Base-by-base conservation (phyloP, 2,329 filamentous ascomycete genomes). In the Pyrenophora seminiperda region DNA sequence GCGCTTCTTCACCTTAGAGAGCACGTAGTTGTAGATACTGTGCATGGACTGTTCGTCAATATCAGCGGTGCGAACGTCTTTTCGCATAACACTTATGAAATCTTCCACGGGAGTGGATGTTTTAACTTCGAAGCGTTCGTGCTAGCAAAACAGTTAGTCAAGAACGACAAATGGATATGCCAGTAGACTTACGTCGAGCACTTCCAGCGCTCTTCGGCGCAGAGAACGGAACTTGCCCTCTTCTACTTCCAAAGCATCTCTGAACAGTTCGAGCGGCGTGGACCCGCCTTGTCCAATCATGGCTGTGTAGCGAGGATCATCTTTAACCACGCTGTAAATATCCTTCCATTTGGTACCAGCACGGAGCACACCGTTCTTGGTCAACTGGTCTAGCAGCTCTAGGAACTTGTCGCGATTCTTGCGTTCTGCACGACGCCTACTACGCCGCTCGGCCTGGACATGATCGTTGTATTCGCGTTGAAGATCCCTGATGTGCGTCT, bases 221-320 rank as follows among this genome's bases (percentile, higher is more conserved):
- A 88, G 87, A 41, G 84, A 86, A 54, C 92, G 87, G 39, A 97
- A 79, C n/a, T 87, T 86, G 50, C 89, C 85, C 68, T 99, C 93
- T 72, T 97, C 91, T 71, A 96, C 91, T 71, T 97, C 94, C 19
- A 97, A 82, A 39, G 92, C 79, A 71, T 99, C 94, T 91, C 93
- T 97, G 77, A 99, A 97, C 5, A 99, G 79, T 66, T 97, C 91
- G 58, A 96, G 81, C 11, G 94, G 90, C 4, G 85, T 89, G 4
- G 92, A 96, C 47, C 93, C 92, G 50, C 83, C 76, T 68, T 95
- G 90, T 42, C 91, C 92, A 52, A 92, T 82, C 80, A 96, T 91
- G 57, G 85, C 86, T 62, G 80, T 81, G 74, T 96, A 97, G 59
- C 92, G 89, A 39, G 87, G 82, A 66, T 99, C 94, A 47, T 89